These are phyloP conservation scores for Botryotinia calthae DNA, from an alignment of 2,329 filamentous ascomycete genomes.

Conservation along the genomic window DNA sequence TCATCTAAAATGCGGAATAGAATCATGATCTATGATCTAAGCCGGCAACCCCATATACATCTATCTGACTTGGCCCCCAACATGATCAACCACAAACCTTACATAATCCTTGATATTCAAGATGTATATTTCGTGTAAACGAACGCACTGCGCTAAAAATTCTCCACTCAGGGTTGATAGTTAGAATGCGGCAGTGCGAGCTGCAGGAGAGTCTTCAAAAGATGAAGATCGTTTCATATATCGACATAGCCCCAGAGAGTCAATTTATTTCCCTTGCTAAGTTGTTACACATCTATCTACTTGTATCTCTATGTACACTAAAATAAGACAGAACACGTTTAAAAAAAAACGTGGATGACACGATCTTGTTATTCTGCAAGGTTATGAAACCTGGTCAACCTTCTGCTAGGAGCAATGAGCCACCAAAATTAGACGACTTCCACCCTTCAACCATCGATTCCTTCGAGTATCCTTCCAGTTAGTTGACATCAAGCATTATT, in stretches of 20 bases:
- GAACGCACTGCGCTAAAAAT: background rate
- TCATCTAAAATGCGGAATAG: background rate
- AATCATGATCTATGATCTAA: background rate
- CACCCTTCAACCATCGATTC: background rate
- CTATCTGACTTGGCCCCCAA: slow-evolving; percentile 2
- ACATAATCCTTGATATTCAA: background rate
- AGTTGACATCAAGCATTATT: background rate
- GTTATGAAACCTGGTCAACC: background rate
- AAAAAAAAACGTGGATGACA: slow-evolving; percentile 18
- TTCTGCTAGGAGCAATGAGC: background rate
- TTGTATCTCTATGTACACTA: background rate
- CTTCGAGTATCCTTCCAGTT: slow-evolving; percentile 1
- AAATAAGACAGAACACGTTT: background rate
- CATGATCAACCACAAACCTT: background rate
- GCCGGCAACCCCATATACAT: background rate
- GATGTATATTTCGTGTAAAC: background rate
- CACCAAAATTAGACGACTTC: background rate
- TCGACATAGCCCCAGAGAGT: background rate
- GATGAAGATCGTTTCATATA: slow-evolving; percentile 3
- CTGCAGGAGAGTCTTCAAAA: background rate
- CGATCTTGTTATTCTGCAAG: slow-evolving; percentile 2
- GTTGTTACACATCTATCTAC: background rate
- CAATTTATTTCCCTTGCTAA: background rate
- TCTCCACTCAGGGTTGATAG: background rate
- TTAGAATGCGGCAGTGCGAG: background rate